Base-by-base conservation (phyloP, 2,329 filamentous ascomycete species). In the Xylogone sp. region DNA sequence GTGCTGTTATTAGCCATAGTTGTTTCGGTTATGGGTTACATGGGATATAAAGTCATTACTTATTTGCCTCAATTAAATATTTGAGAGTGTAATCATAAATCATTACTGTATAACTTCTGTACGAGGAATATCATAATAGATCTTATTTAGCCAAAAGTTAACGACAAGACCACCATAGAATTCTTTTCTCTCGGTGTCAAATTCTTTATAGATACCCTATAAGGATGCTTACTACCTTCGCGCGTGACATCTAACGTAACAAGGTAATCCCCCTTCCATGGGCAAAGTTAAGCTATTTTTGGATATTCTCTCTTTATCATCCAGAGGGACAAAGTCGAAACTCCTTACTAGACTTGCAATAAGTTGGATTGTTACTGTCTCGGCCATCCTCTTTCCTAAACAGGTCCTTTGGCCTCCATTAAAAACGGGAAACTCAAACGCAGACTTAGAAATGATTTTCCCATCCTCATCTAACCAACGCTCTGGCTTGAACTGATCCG, bases 371-470 rank as follows among this genome's bases (percentile, higher is more conserved):
- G 76, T 81, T 42, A 86, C 73, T 5, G 75, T 57, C 65, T 86
- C 82, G 3, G 83, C 83, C 82, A 86, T 85, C 59, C 75, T 79
- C 70, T 81, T 83, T 2, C 83, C 83, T 31, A 86, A 66, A 54
- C 83, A 86, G 2, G 73, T 73, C 34, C 83, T 71, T n/a, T 79
- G 70, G 0, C 83, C 83, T 18, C 82, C 83, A 58, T 86, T 84
- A 64, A 86, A 86, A 2, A 86, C 82, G 1, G 79, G 82, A 56
- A 78, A 86, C 63, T 84, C 82, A 16, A 73, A 75, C 2, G 77
- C 70, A 48, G 71, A 72, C 53, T 74, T 77, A 24, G 60, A 65
- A 16, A 78, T 61, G 2, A 77, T 56, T 24, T 68, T 71, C 1
- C 69, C 72, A 9, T 70, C 64, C 19, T 65, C 60, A 16, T 65